These are phyloP conservation scores for Lonicera japonica DNA, from an alignment of 129 eudicot species.

Conservation along the genomic window DNA sequence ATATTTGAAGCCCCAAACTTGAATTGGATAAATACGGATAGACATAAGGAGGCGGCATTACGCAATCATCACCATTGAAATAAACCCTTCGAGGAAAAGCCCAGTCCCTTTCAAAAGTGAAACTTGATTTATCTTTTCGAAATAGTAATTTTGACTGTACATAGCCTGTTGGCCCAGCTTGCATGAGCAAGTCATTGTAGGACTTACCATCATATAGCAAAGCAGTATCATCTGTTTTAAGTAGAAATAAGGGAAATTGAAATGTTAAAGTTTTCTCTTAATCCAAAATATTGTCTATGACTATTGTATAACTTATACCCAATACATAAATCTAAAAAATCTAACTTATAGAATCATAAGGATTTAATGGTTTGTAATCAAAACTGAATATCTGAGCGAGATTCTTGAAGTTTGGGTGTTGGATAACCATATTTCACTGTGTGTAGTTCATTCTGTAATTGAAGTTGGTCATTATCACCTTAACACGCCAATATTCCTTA, in stretches of 20 bases:
- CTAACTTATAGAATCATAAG: constrained; percentile 74
- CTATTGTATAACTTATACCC: too few relatives aligned
- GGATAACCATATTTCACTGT: constrained; percentile 77
- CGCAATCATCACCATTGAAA: constrained; percentile 88
- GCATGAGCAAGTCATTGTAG: too few relatives aligned
- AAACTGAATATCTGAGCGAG: constrained; percentile 76
- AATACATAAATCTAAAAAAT: not conserved
- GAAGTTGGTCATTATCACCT: too few relatives aligned
- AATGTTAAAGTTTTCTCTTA: too few relatives aligned
- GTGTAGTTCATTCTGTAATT: too few relatives aligned
- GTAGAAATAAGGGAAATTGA: too few relatives aligned
- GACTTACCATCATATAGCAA: constrained; percentile 90
- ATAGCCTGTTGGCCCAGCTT: too few relatives aligned
- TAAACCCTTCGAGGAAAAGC: constrained; percentile 66
- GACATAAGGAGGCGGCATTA: constrained; percentile 90
- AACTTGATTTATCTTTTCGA: too few relatives aligned
- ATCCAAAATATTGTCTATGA: too few relatives aligned
- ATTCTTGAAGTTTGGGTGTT: constrained; percentile 88
- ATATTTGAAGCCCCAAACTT: constrained; percentile 26
- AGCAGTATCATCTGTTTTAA: constrained; percentile 93
- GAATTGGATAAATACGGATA: constrained; percentile 76
- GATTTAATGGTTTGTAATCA: constrained; percentile 69
- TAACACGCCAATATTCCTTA: constrained; percentile 90
- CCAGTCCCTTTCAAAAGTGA: too few relatives aligned
- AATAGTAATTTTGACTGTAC: too few relatives aligned